phyloP scores from a whole-genome alignment of 2,329 filamentous ascomycete species.

The Penicillium sp. region DNA sequence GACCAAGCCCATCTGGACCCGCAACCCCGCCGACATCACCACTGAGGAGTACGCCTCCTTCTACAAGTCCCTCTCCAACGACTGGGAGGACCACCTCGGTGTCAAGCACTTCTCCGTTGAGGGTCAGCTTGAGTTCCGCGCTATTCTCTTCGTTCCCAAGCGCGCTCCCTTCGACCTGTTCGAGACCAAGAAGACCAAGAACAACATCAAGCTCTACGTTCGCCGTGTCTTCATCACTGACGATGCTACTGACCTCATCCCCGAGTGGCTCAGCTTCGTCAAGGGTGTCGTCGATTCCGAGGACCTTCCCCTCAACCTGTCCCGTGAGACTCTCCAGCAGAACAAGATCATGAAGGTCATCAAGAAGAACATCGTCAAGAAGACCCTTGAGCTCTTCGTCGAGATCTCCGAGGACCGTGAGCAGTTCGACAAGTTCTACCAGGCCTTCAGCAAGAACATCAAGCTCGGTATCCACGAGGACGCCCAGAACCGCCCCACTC shows the following conservation, averaged over 20 bases:
- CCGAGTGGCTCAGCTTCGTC: slow-evolving; percentile 98
- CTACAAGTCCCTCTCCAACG: slow-evolving; percentile 99
- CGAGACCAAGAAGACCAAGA: slow-evolving; percentile 99
- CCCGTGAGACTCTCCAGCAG: slow-evolving; percentile 99
- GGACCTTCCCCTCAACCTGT: slow-evolving; percentile 98
- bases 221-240: slow-evolving; percentile 99
- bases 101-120: slow-evolving; percentile 99
- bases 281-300: slow-evolving; percentile 99
- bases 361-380: slow-evolving; percentile 99
- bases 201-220: slow-evolving; percentile 99
- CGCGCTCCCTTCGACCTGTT: slow-evolving; percentile 99
- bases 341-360: slow-evolving; percentile 99
- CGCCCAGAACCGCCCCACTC: slow-evolving; percentile 85
- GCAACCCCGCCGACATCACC: slow-evolving; percentile 92
- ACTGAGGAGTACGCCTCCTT: slow-evolving; percentile 97
- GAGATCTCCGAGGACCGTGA: slow-evolving; percentile 99
- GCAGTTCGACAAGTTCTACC: slow-evolving; percentile 99
- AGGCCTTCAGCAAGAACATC: slow-evolving; percentile 99
- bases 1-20: slow-evolving; percentile 99
- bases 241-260: slow-evolving; percentile 97
- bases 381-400: slow-evolving; percentile 98
- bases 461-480: slow-evolving; percentile 99
- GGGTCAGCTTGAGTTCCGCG: slow-evolving; percentile 99
- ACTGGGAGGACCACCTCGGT: slow-evolving; percentile 98
- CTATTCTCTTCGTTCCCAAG: slow-evolving; percentile 99